These are phyloP conservation scores for Austroboletus niveus DNA, from an alignment of 1,284 basidiomycete genomes.

Conservation along the genomic window DNA sequence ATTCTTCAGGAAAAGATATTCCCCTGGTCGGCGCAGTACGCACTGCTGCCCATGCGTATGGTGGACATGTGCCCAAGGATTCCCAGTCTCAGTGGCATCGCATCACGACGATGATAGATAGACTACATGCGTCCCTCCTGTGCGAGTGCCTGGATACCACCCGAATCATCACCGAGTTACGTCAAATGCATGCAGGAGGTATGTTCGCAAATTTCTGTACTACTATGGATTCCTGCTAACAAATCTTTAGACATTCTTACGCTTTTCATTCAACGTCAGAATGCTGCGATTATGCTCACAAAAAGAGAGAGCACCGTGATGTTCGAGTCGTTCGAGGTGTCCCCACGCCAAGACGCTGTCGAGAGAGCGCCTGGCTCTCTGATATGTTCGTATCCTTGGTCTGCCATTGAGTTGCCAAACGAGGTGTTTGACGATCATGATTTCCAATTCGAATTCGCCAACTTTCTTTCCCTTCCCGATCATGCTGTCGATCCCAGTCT, in stretches of 20 bases:
- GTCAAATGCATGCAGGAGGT: slow-evolving; percentile 15
- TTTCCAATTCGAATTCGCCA: slow-evolving; percentile 25
- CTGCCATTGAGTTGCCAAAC: slow-evolving; percentile 19
- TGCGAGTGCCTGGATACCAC: background rate
- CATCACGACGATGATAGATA: slow-evolving; percentile 11
- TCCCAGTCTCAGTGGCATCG: slow-evolving; percentile 5
- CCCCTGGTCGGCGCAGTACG: background rate
- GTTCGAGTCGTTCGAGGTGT: slow-evolving; percentile 36
- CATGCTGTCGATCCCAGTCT: slow-evolving; percentile 9
- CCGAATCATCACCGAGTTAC: slow-evolving; percentile 4
- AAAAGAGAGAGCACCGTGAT: slow-evolving; percentile 10
- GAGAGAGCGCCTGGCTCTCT: slow-evolving; percentile 21
- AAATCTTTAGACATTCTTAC: slow-evolving; percentile 16
- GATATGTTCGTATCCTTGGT: slow-evolving; percentile 30
- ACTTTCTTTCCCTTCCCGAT: slow-evolving; percentile 21
- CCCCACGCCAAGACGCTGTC: slow-evolving; percentile 17
- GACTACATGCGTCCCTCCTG: slow-evolving; percentile 1
- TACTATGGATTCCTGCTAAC: background rate
- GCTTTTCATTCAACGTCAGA: slow-evolving; percentile 29
- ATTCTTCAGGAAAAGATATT: background rate
- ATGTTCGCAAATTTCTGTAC: background rate
- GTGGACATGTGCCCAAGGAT: background rate
- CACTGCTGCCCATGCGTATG: slow-evolving; percentile 7
- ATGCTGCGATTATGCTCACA: slow-evolving; percentile 18
- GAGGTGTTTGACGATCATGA: slow-evolving; percentile 13